Percentiles rank a stretch among this genome's conserved stretches.
Evolutionary conservation across 108 stramenopile species (phyloP).

Genomic region (Schizochytrium sp.): DNA sequence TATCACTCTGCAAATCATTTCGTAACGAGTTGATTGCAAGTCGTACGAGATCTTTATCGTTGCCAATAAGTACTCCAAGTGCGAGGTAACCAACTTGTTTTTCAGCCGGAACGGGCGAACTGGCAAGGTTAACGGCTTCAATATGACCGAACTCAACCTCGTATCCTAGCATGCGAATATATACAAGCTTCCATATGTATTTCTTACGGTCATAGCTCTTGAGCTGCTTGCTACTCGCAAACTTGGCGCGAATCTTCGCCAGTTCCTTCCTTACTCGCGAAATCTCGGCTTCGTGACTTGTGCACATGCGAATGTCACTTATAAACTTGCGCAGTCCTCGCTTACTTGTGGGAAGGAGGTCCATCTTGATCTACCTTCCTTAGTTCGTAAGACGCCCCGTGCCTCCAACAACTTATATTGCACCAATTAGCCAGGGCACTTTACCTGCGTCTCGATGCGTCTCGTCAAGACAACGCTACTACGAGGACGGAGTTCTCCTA

Average conservation of each 20-base stretch:
- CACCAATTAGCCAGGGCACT: no score
- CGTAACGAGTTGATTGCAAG: constrained; percentile 74
- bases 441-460: no score
- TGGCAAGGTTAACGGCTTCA: constrained; percentile 89
- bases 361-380: background rate
- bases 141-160: constrained; percentile 99
- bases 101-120: constrained; percentile 88
- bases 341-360: background rate
- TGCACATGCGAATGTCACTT: constrained; percentile 59
- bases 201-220: constrained; percentile 93
- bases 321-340: constrained; percentile 66
- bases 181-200: constrained; percentile 99
- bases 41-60: constrained; percentile 82
- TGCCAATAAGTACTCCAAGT: constrained; percentile 86
- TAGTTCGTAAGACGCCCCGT: background rate
- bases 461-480: no score
- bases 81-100: constrained; percentile 97
- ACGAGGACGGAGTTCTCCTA: no score
- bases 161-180: constrained; percentile 97
- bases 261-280: constrained; percentile 95
- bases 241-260: constrained; percentile 97
- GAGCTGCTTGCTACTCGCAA: constrained; percentile 84
- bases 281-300: constrained; percentile 85
- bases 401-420: background rate
- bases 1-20: constrained; percentile 68